Conservation (phyloP, 495 filamentous ascomycete species). For the Aspergillus panamensis region DNA sequence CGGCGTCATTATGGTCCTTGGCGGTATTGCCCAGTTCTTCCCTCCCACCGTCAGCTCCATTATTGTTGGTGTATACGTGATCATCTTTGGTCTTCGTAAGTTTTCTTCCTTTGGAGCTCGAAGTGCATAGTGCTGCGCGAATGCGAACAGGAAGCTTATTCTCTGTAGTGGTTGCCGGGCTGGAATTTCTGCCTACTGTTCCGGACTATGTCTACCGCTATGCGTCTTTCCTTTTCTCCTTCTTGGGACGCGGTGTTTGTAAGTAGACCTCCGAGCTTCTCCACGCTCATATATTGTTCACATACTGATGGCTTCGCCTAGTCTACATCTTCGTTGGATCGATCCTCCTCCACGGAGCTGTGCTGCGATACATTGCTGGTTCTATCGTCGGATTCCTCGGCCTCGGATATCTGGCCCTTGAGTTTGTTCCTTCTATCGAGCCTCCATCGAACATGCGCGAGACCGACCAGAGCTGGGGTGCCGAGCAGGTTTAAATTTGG, state of each 20-base stretch:
- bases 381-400: constrained; percentile 72
- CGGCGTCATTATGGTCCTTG: constrained; percentile 82
- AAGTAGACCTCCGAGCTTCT: constrained; percentile 39
- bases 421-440: constrained; percentile 95
- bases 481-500: constrained; percentile 72
- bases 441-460: constrained; percentile 98
- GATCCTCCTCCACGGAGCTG: constrained; percentile 64
- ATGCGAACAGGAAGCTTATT: constrained; percentile 4
- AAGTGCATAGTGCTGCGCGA: background rate
- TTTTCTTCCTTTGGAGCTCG: background rate
- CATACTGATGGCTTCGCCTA: constrained; percentile 32
- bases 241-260: constrained; percentile 94
- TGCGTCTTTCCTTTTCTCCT: constrained; percentile 96
- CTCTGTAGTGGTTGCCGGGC: constrained; percentile 39
- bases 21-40: constrained; percentile 87
- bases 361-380: constrained; percentile 60
- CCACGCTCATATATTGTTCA: background rate
- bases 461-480: constrained; percentile 82
- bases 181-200: constrained; percentile 80
- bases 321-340: constrained; percentile 96
- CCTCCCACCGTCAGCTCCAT: constrained; percentile 44
- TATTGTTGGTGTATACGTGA: constrained; percentile 80
- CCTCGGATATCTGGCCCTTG: constrained; percentile 73
- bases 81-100: constrained; percentile 86
- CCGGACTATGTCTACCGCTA: constrained; percentile 89